Conservation (phyloP, 1,284 basidiomycete genomes). For the Boletus subluridellus region DNA sequence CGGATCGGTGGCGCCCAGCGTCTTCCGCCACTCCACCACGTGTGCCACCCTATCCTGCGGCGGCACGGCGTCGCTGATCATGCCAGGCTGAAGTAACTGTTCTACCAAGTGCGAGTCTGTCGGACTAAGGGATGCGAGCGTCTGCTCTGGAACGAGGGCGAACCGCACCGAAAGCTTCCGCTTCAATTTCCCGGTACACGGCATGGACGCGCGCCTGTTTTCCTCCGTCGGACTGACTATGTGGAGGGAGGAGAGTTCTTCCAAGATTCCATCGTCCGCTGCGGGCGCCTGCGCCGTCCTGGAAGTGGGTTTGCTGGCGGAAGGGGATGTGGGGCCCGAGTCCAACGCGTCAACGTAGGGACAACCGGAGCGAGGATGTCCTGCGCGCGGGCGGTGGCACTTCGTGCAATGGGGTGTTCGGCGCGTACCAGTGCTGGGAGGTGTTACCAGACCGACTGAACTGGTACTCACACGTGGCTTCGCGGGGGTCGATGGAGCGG, state of each 20-base stretch:
- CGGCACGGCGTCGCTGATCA: slow-evolving; percentile 21
- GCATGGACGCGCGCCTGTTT: background rate
- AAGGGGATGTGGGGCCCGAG: slow-evolving; percentile 26
- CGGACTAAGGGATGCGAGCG: slow-evolving; percentile 31
- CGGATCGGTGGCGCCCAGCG: slow-evolving; percentile 15
- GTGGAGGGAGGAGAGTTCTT: slow-evolving; percentile 32
- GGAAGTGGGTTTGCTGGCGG: slow-evolving; percentile 4
- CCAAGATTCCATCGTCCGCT: slow-evolving; percentile 20
- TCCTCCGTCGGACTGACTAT: slow-evolving; percentile 29
- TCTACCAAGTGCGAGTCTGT: slow-evolving; percentile 33
- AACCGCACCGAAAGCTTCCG: slow-evolving; percentile 32
- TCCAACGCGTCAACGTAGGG: slow-evolving; percentile 35
- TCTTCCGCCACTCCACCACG: slow-evolving; percentile 29
- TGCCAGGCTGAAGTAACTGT: slow-evolving; percentile 33
- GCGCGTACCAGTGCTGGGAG: slow-evolving; percentile 28
- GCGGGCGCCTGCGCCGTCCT: background rate
- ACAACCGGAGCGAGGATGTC: slow-evolving; percentile 59
- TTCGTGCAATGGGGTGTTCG: slow-evolving; percentile 50
- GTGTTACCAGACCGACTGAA: slow-evolving; percentile 13
- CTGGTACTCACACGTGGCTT: slow-evolving; percentile 14
- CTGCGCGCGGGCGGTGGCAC: slow-evolving; percentile 50
- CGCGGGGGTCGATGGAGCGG: slow-evolving; percentile 29
- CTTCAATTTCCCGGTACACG: background rate
- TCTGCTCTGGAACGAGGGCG: slow-evolving; percentile 33
- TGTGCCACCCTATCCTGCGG: slow-evolving; percentile 22